phyloP scores from a whole-genome alignment of 495 filamentous ascomycete species.

The Neurospora sp. region DNA sequence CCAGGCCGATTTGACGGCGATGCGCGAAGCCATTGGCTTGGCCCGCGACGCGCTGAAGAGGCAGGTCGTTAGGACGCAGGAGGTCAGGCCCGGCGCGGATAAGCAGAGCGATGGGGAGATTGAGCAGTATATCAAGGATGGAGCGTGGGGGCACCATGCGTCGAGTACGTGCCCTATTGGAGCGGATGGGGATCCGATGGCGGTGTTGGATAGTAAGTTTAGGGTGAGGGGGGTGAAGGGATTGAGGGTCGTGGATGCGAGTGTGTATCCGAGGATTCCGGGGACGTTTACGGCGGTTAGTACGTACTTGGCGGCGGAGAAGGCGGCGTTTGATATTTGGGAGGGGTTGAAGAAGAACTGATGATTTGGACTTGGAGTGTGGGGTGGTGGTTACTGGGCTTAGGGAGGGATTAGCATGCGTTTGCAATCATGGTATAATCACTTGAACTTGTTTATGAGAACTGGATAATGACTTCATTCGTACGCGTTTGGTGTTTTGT shows the following conservation, averaged over 20 bases:
- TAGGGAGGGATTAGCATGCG: not conserved
- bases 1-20: conserved; percentile 33
- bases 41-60: conserved; percentile 30
- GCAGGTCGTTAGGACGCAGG: conserved; percentile 26
- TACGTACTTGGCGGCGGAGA: conserved; percentile 52
- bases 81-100: conserved; percentile 40
- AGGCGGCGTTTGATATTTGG: conserved; percentile 36
- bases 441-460: not conserved
- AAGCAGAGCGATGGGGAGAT: conserved; percentile 30
- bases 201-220: conserved; percentile 49
- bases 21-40: conserved; percentile 38
- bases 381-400: not conserved
- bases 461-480: not conserved
- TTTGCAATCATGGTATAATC: not conserved
- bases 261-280: conserved; percentile 45
- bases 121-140: conserved; percentile 38
- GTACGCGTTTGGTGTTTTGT: not conserved
- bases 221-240: conserved; percentile 46
- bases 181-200: conserved; percentile 40
- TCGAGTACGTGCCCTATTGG: conserved; percentile 46
- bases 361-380: not conserved
- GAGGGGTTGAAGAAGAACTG: not conserved
- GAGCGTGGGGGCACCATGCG: conserved; percentile 52
- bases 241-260: conserved; percentile 52
- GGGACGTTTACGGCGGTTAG: conserved; percentile 44